Base-by-base conservation (phyloP, 1,284 basidiomycete genomes). In the Microbotryomycetes sp. region DNA sequence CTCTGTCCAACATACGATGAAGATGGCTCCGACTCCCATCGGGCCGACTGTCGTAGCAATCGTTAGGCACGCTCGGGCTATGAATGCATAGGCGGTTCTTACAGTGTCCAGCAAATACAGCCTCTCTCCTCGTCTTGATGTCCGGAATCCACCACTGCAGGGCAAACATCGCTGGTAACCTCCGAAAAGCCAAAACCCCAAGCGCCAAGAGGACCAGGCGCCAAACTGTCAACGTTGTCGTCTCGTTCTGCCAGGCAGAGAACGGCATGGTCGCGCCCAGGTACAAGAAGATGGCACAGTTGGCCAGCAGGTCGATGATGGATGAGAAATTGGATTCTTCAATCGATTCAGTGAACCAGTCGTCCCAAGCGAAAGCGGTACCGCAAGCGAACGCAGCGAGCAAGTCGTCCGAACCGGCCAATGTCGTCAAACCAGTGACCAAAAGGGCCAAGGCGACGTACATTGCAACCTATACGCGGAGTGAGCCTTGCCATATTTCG, bases 191-290 rank as follows among this genome's bases (percentile, higher is more conserved):
- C 41, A 97, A 78, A 24, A 96, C 81, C 49, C 86, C 79, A 53
- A 96, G 80, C 2, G 87, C 88, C 52, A 92, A 81, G 29, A 90
- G 84, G 56, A 93, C 77, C 16, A 97, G 80, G 31, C 91, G 80
- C 88, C 90, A 91, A 15, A 88, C 84, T 41, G 81, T 82, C 59
- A 96, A 78, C 1, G 85, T 84, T 61, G 89, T 77, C n/a, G 76
- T 76, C 0, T 78, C 76, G 73, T 88, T 77, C 65, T 83, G 81
- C 77, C 91, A 97, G 49, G 81, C 79, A 70, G 80, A 76, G 75
- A 97, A 97, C 0, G 92, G 92, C 82, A 92, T 92, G 83, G 92
- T 91, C 41, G 92, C 91, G 61, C 91, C 91, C 60, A 96, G 86
- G 73, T 87, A 96, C 59, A 96, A 85, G 78, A 96, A 96, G 26